Conservation (phyloP, 345 rosid genomes). For the Salix brachista region DNA sequence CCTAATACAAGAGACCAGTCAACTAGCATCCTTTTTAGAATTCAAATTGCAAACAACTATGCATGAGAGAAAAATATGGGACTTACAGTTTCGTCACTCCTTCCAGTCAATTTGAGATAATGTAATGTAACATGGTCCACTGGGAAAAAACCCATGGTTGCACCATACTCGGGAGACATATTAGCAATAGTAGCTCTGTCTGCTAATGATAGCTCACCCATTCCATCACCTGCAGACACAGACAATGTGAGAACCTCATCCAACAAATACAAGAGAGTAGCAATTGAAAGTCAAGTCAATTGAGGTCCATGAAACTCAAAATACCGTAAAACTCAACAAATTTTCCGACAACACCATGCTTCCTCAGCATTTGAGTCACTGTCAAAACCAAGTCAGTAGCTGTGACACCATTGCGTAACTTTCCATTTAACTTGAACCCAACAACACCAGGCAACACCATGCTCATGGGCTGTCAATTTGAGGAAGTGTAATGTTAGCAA, state of each 20-base stretch:
- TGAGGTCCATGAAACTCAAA: conserved; percentile 17
- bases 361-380: conserved; percentile 95
- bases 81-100: conserved; percentile 94
- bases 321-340: conserved; percentile 98
- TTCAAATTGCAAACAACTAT: conserved; percentile 5
- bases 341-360: conserved; percentile 99
- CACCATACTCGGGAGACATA: conserved; percentile 99
- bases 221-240: conserved; percentile 70
- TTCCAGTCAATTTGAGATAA: conserved; percentile 92
- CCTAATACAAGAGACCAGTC: conserved; percentile 37
- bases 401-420: conserved; percentile 77
- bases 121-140: conserved; percentile 95
- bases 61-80: neutral
- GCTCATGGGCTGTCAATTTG: conserved; percentile 86
- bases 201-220: conserved; percentile 86
- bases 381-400: conserved; percentile 98
- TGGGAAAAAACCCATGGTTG: conserved; percentile 99
- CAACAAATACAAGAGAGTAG: neutral
- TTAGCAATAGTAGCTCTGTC: conserved; percentile 99
- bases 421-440: conserved; percentile 93
- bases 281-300: neutral
- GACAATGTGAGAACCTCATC: conserved; percentile 9
- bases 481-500: neutral
- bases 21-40: conserved; percentile 7
- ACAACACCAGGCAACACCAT: conserved; percentile 99